Conservation (phyloP, 2,329 filamentous ascomycete genomes). For the Aspergillus sp. region DNA sequence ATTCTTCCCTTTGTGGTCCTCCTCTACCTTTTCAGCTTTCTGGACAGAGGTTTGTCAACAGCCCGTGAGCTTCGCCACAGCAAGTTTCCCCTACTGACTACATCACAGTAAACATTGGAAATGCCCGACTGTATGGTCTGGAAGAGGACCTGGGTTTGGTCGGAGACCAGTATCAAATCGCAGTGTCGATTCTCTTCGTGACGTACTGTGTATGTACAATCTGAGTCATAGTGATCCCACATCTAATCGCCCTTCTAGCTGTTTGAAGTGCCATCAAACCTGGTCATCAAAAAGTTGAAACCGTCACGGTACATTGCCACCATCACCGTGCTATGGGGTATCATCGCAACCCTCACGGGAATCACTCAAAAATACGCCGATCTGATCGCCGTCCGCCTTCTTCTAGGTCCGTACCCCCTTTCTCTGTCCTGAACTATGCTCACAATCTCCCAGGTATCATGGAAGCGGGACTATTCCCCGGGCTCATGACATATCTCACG, state of each 20-base stretch:
- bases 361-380: conserved; percentile 63
- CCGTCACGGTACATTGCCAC: conserved; percentile 56
- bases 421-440: not conserved
- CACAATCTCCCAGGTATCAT: conserved; percentile 50
- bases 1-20: conserved; percentile 42
- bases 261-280: conserved; percentile 65
- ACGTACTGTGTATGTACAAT: conserved; percentile 52
- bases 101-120: conserved; percentile 64
- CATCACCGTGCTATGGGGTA: conserved; percentile 61
- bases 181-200: conserved; percentile 66
- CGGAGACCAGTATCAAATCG: conserved; percentile 67
- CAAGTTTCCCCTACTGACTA: not conserved
- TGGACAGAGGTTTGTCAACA: conserved; percentile 55
- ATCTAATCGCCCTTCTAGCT: conserved; percentile 24
- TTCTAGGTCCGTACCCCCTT: conserved; percentile 44
- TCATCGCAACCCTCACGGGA: conserved; percentile 54
- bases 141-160: conserved; percentile 60
- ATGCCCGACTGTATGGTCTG: conserved; percentile 63
- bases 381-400: conserved; percentile 65
- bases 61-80: not conserved
- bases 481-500: conserved; percentile 66
- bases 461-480: conserved; percentile 69
- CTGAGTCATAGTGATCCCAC: not conserved
- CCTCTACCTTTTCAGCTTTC: conserved; percentile 69
- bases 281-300: conserved; percentile 61